These are phyloP conservation scores for Epicoccum nigrum DNA, from an alignment of 2,329 filamentous ascomycete species.

Conservation along the genomic window DNA sequence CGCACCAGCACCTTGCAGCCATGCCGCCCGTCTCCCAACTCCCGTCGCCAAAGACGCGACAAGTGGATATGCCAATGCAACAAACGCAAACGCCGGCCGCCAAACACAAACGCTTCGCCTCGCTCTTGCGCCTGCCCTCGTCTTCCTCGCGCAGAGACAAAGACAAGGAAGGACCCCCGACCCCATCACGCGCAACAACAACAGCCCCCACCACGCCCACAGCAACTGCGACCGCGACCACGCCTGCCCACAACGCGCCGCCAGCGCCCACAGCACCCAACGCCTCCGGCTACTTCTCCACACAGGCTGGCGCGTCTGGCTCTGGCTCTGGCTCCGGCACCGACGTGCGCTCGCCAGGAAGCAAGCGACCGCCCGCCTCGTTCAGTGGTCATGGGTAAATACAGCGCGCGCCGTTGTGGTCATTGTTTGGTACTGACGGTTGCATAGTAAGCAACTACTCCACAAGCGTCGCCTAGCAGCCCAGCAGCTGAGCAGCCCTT, in stretches of 20 bases:
- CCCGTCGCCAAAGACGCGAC: constrained; percentile 11
- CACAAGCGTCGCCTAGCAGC: constrained; percentile 1
- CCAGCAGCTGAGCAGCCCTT: neutral
- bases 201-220: constrained; percentile 38
- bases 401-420: constrained; percentile 5
- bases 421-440: constrained; percentile 12
- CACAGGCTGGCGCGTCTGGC: constrained; percentile 31
- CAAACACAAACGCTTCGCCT: constrained; percentile 34
- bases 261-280: constrained; percentile 15
- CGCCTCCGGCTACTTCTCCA: constrained; percentile 39
- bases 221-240: neutral
- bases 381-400: constrained; percentile 51
- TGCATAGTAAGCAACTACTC: constrained; percentile 12
- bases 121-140: constrained; percentile 42
- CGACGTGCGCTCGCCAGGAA: constrained; percentile 39
- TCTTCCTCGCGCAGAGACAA: constrained; percentile 22
- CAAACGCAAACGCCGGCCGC: constrained; percentile 24
- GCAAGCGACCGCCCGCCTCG: constrained; percentile 54
- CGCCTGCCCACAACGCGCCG: constrained; percentile 26
- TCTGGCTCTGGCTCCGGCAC: constrained; percentile 31
- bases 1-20: constrained; percentile 19
- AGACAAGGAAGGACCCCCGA: constrained; percentile 18
- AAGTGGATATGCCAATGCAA: constrained; percentile 16
- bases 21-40: constrained; percentile 15
- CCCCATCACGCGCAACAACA: constrained; percentile 30